Evolutionary conservation across 805 yeast genomes (phyloP), one percentile per base, ranked within the genome.

Genomic region (Saccharomycopsis sp.): DNA sequence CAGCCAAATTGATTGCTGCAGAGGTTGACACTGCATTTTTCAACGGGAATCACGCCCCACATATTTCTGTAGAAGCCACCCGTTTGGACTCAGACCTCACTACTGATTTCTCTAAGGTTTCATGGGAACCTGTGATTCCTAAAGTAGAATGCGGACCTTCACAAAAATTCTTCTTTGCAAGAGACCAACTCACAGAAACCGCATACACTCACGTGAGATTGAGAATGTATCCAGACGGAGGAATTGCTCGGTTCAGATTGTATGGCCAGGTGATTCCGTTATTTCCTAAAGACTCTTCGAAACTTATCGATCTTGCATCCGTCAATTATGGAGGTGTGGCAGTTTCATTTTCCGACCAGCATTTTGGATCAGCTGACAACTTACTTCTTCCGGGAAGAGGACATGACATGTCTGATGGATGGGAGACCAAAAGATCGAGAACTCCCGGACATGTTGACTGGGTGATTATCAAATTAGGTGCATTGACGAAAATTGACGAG

Each of bases 201-300:
- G 78, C 79, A 44, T 93, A 81, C 74, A 88, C 94, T 34, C 94
- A 90, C 69, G 86, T 86, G 47, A 81, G 92, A 66, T 78, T 93
- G 69, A 85, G 84, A 74, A 91, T 90, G 97, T 93, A 87, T 73
- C 98, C 99, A 24, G 98, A 93, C 71, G 99, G 99, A 56, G 99
- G 99, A 25, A 92, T 93, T 72, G 97, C 97, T 8, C 81, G 99
- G 64, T 92, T 93, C 77, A 81, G 97, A 69, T 77, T 90, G 54
- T 93, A 87, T 69, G 99, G 98, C 20, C 75, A 79, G 47, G 97
- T 92, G 9, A 75, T 82, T 5, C 91, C 97, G n/a, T 78, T 85
- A 50, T 73, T 80, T 56, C 84, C 89, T 12, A 69, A 69, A 44
- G 83, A 80, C 63, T 62, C 66, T 22, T 60, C 71, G 35, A 70